Conservation (phyloP, 139 green algal species). For the Spirogloea muscicola region DNA sequence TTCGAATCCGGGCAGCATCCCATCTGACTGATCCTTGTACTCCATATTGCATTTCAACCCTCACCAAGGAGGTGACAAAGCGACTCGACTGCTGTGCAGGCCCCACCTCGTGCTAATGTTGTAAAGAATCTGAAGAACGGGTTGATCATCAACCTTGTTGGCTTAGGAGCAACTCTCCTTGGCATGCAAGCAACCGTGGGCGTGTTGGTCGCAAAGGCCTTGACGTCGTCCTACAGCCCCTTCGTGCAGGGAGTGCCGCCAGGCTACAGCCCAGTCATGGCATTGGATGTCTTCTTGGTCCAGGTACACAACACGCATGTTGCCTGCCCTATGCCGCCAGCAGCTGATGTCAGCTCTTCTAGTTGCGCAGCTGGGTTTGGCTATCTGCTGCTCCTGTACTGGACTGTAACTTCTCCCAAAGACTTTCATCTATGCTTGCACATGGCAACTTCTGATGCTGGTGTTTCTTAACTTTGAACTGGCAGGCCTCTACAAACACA, state of each 20-base stretch:
- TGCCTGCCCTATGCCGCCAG: no score
- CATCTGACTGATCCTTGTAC: background rate
- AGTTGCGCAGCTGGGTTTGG: background rate
- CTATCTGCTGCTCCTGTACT: background rate
- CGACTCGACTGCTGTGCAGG: constrained; percentile 17
- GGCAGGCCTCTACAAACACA: constrained; percentile 86
- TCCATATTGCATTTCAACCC: background rate
- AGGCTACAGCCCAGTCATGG: constrained; percentile 90
- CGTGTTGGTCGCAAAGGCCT: constrained; percentile 94
- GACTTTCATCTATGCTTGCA: background rate
- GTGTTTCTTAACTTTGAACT: background rate
- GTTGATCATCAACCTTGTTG: constrained; percentile 76
- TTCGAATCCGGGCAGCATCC: background rate
- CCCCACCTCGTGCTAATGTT: constrained; percentile 51
- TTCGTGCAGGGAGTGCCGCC: constrained; percentile 41
- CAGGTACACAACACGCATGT: constrained; percentile 73
- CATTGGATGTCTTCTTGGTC: constrained; percentile 97
- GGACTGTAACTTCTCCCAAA: background rate
- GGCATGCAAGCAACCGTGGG: constrained; percentile 83
- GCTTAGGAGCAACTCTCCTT: constrained; percentile 73
- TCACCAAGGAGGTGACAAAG: background rate
- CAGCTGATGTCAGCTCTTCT: background rate
- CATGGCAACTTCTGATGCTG: background rate
- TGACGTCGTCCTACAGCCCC: constrained; percentile 71
- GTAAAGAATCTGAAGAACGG: constrained; percentile 59